These are phyloP conservation scores for Eucalyptus rudis DNA, from an alignment of 345 rosid species.

Conservation along the genomic window DNA sequence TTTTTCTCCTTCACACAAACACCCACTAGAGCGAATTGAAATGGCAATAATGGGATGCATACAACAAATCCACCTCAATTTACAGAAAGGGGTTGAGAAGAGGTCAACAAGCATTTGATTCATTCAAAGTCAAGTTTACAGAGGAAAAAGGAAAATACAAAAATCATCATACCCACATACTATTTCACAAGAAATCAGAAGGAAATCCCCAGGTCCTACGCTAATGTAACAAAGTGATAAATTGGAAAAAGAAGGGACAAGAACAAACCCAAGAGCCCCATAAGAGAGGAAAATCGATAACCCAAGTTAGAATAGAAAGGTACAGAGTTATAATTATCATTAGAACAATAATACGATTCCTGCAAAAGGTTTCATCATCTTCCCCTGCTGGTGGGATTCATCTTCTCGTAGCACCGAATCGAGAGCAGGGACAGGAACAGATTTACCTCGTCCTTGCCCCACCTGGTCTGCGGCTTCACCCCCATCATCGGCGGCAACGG, in stretches of 20 bases:
- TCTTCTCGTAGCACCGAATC: constrained; percentile 76
- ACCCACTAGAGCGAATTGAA: neutral
- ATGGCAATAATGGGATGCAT: neutral
- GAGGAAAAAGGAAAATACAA: neutral
- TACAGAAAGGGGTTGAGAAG: neutral
- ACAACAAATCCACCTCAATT: neutral
- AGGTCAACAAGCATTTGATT: neutral
- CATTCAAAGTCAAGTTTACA: neutral
- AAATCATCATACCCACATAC: neutral
- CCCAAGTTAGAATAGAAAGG: neutral
- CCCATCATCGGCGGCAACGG: constrained; percentile 28
- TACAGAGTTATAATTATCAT: neutral
- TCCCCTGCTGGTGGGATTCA: constrained; percentile 40
- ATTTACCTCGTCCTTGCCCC: constrained; percentile 84
- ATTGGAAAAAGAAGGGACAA: neutral
- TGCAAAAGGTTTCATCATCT: neutral
- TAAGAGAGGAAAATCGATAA: neutral
- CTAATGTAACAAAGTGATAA: neutral
- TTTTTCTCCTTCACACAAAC: neutral
- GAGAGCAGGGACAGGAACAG: constrained; percentile 84
- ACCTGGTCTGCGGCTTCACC: constrained; percentile 32
- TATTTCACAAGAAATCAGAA: neutral
- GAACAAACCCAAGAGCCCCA: neutral
- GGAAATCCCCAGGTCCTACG: neutral
- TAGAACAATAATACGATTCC: neutral